Evolutionary conservation across 148 eudicot species (phyloP), one percentile per base, ranked within the genome.

Genomic region (Polygonum aviculare): DNA sequence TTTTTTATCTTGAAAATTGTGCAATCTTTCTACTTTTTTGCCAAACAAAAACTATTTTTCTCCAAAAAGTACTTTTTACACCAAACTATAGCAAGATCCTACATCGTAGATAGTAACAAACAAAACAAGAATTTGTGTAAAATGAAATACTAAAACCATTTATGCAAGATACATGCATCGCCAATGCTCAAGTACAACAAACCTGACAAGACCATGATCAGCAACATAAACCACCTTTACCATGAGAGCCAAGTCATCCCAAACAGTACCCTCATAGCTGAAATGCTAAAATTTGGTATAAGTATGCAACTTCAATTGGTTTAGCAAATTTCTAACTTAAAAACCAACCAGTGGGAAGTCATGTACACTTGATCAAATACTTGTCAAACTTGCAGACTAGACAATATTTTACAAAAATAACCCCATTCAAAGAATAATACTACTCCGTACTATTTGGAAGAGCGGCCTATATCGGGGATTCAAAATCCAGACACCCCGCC

Each of bases 191-290:
- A 47, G 36, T 33, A 18, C 45, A 26, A 73, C 87, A 85, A 75
- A 93, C 98, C 98, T 93, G 81, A 91, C 86, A 74, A 93, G 85
- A 79, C 97, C 94, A 65, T 82, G 84, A 83, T 87, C 90, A 76
- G 91, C 93, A 78, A 86, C 93, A 84, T 81, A 91, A 80, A 93
- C 31, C 98, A 67, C 98, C 97, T 85, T 91, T 91, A 69, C 97
- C 98, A 77, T 93, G 98, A 70, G 98, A 70, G 98, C 98, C 83
- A 87, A 73, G 79, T 93, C 98, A 81, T 93, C 98, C 98, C 98
- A 93, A 62, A 90, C 94, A 40, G 98, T 93, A 76, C 98, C 98
- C 87, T 93, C 97, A 80, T 91, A 93, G 78, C 98, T 93, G 76
- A 18, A 59, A 36, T 33, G 36, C 7, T 35, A 36, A 67, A 67